A percentile compares a stretch with the other conserved stretches of the same genome.
These are phyloP conservation scores for Decorospora gaudefroyi DNA, from an alignment of 2,329 filamentous ascomycete species.

Conservation along the genomic window DNA sequence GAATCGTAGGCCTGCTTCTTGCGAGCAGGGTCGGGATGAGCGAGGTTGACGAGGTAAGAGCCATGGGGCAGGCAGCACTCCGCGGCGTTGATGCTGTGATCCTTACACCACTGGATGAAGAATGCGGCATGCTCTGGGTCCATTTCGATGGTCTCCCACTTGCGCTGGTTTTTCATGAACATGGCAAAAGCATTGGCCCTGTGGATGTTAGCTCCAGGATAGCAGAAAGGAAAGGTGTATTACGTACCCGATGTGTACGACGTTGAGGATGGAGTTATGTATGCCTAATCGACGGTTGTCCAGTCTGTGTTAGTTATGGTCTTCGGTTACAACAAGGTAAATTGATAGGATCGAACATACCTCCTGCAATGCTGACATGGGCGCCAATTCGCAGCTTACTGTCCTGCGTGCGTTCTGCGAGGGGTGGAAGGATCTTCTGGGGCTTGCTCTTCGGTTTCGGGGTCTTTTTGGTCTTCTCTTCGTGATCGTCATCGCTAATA, in stretches of 20 bases:
- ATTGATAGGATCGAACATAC: constrained; percentile 54
- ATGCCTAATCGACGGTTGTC: constrained; percentile 63
- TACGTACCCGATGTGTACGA: constrained; percentile 69
- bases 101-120: constrained; percentile 70
- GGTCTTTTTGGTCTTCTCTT: constrained; percentile 20
- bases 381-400: constrained; percentile 87
- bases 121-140: constrained; percentile 67
- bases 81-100: constrained; percentile 71
- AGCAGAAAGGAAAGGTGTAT: neutral
- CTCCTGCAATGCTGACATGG: constrained; percentile 88
- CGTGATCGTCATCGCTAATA: neutral
- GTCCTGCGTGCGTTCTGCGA: constrained; percentile 70
- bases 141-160: constrained; percentile 85
- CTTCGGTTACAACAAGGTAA: neutral
- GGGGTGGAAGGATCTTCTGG: constrained; percentile 59
- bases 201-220: constrained; percentile 34
- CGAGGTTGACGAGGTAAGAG: constrained; percentile 94
- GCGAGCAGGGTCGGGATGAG: constrained; percentile 77
- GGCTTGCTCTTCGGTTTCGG: constrained; percentile 54
- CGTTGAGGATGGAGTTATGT: constrained; percentile 82
- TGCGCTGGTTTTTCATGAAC: constrained; percentile 94
- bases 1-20: constrained; percentile 81
- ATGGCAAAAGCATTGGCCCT: constrained; percentile 90
- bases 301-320: constrained; percentile 24
- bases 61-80: constrained; percentile 88